Evolutionary conservation across 208 protist species (phyloP).

Genomic region (Phytomonas francai): DNA sequence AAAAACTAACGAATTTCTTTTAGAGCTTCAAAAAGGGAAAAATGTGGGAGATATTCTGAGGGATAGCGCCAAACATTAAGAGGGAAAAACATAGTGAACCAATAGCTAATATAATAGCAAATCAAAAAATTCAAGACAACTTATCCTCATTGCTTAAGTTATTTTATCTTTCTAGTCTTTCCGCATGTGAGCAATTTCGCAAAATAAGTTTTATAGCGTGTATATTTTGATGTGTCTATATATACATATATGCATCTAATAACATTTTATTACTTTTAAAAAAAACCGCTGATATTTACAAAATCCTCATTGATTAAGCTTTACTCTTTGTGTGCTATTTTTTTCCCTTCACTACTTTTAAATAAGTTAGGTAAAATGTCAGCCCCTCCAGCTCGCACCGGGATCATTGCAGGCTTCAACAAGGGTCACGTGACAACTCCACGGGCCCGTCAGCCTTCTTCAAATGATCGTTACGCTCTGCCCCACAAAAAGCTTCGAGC

Average conservation of each 20-base stretch:
- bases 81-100: background rate
- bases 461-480: background rate
- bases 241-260: background rate
- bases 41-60: constrained; percentile 18
- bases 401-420: background rate
- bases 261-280: background rate
- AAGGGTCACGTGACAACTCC: background rate
- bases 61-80: background rate
- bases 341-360: background rate
- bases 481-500: background rate
- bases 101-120: background rate
- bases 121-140: background rate
- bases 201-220: background rate
- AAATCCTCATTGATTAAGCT: background rate
- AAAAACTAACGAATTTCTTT: constrained; percentile 13
- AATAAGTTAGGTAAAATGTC: constrained; percentile 8
- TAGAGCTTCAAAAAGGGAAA: constrained; percentile 10
- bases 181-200: background rate
- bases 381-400: background rate
- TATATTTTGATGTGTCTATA: background rate
- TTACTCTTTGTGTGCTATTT: background rate
- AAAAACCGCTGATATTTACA: background rate
- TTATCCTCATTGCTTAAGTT: background rate
- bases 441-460: constrained; percentile 4
- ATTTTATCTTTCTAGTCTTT: constrained; percentile 2